Conservation (phyloP, 306 rosid genomes). For the Vigna radiata region DNA sequence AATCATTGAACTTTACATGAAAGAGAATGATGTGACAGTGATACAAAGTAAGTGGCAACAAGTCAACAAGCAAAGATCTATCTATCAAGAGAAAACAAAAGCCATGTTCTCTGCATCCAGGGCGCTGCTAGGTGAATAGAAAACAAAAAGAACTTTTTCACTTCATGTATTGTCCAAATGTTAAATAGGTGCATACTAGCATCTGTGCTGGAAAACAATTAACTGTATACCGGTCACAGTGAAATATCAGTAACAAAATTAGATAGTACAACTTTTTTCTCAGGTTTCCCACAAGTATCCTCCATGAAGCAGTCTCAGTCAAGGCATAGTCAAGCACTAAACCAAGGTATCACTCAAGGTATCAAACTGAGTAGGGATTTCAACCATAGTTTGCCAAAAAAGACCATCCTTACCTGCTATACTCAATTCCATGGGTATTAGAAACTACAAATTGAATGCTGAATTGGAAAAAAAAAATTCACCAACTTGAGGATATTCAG, state of each 20-base stretch:
- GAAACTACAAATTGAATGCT: not conserved
- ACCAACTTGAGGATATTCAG: no score
- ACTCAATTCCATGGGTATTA: not conserved
- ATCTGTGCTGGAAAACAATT: constrained; percentile 22
- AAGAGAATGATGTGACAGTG: not conserved
- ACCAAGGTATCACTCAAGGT: no score
- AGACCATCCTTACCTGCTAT: no score
- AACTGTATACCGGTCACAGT: constrained; percentile 5
- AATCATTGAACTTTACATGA: constrained; percentile 21
- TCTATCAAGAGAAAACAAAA: constrained; percentile 16
- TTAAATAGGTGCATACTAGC: not conserved
- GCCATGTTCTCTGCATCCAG: constrained; percentile 27
- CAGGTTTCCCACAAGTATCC: not conserved
- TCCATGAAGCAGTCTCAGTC: not conserved
- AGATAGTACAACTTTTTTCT: no score
- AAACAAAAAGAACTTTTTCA: not conserved
- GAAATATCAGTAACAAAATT: constrained; percentile 1
- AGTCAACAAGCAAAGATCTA: constrained; percentile 34
- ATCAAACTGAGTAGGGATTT: not conserved
- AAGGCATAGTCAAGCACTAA: not conserved
- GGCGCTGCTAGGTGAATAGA: constrained; percentile 19
- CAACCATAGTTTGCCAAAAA: not conserved
- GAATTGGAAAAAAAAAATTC: no score
- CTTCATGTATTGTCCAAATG: constrained; percentile 34
- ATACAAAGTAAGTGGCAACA: constrained; percentile 20